Evolutionary conservation across 306 rosid species (phyloP), one percentile per base, ranked within the genome.

Genomic region (Castanopsis chinensis): DNA sequence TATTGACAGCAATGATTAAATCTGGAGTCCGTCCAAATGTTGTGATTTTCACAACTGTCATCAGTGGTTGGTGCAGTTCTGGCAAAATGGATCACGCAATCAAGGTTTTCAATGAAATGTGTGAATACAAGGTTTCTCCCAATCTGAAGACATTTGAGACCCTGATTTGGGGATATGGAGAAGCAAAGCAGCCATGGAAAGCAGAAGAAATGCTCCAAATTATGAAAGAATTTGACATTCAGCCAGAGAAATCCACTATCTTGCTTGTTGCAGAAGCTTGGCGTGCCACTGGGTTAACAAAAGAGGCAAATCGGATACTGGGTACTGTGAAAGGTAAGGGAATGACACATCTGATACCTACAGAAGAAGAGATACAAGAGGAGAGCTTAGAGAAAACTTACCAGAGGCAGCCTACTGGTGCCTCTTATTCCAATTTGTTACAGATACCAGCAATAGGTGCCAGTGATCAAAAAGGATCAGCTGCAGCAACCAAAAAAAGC

Each of bases 131-230:
- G 21, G 78, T 88, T 80, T 86, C 87, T 78, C 97, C 97, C 23
- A 91, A 91, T 75, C 78, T 89, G 80, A 91, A 85, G 83, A 89
- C 97, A 43, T 91, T 86, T 85, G 97, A 91, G 89, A 90, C 97
- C 67, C 69, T 91, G 8, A 88, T 89, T 15, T 88, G 86, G 80
- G 93, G 97, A 55, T 89, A 85, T 80, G 88, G 84, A 74, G 92
- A 86, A 84, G 84, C 89, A 83, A 88, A 82, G 84, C 83, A 83
- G 76, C 97, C 94, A 32, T 83, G 91, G 91, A 89, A 85, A 86
- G 86, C 90, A 52, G 93, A 91, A 87, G 89, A 86, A 72, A 78
- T 91, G 76, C 90, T 91, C 83, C 90, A 86, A 77, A 53, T 74
- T 75, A 89, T 91, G 93, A 70, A 85, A 76, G 86, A 80, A 41